Evolutionary conservation across 1,284 basidiomycete species (phyloP).

Genomic region (Naganishia cerealis): DNA sequence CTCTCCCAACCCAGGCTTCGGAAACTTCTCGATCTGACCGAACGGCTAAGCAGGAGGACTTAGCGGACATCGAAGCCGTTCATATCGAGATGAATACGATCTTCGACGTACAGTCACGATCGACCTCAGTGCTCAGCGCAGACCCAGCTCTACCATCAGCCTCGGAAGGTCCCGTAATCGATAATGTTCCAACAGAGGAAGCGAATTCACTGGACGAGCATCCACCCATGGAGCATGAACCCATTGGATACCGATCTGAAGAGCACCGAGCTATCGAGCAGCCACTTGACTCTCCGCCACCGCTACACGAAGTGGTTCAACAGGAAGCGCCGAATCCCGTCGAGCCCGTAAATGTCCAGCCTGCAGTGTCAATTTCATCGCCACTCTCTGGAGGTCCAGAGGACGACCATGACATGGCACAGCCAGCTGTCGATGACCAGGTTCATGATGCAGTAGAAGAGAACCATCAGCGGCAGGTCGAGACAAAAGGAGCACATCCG

Average conservation of each 20-base stretch:
- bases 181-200: background rate
- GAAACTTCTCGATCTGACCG: slow-evolving; percentile 24
- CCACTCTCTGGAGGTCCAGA: slow-evolving; percentile 7
- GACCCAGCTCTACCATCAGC: background rate
- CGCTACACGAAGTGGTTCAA: background rate
- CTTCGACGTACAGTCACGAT: background rate
- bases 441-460: slow-evolving; percentile 11
- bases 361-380: background rate
- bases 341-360: background rate
- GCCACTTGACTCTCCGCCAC: background rate
- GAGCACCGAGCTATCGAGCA: background rate
- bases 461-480: background rate
- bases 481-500: background rate
- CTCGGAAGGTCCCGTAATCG: background rate
- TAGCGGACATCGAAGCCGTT: background rate
- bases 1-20: slow-evolving; percentile 22
- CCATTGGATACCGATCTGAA: too few relatives aligned
- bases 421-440: slow-evolving; percentile 25
- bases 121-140: background rate
- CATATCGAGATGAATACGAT: background rate
- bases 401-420: slow-evolving; percentile 16
- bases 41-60: slow-evolving; percentile 5
- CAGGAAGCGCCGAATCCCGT: background rate
- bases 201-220: background rate
- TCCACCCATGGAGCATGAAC: background rate